Evolutionary conservation across 345 rosid genomes (phyloP), one percentile per base, ranked within the genome.

Genomic region (Eucalyptus sp.): DNA sequence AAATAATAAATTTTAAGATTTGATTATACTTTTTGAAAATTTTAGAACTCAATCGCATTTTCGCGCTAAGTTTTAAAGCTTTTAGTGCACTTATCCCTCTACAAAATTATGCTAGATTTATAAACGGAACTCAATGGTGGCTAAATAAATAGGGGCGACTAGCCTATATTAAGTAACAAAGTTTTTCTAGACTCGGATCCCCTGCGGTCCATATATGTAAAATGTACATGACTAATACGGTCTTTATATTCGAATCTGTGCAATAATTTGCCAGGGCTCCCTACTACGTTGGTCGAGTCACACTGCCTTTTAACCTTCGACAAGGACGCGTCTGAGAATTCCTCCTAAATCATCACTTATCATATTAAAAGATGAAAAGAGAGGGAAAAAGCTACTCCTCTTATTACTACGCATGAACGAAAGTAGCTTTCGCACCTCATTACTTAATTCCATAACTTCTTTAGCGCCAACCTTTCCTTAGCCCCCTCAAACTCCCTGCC

Each of bases 31-130:
- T 56, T 56, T 56, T 56, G 5, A 24, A 56, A 56, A 2, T 56
- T 56, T 56, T 24, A 2, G 13, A 0, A 24, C 13, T 10, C 10
- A 24, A 56, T 56, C 6, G 1, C 13, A 56, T 25, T 56, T 56
- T 56, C 1, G 3, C 1, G 0, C 4, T 24, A 56, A 56, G 62
- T 56, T 24, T 56, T 1, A 56, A 56, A 56, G 3, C 13, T 56
- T 56, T 4, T 24, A 56, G 27, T 56, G 29, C 62, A 56, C 0
- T 56, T 10, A 24, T 56, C 6, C 3, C 4, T 56, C 2, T 8
- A 56, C 12, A 56, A 56, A 56, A 56, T 62, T 29, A 29, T 62
- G 71, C 37, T 29, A 29, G 71, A 2, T 62, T 29, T n/a, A 29
- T 62, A 7, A 62, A 29, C 1, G 10, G 15, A 62, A 29, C 33